Evolutionary conservation across 2,329 filamentous ascomycete genomes (phyloP), one percentile per base, ranked within the genome.

Genomic region (Fusarium acutatum): DNA sequence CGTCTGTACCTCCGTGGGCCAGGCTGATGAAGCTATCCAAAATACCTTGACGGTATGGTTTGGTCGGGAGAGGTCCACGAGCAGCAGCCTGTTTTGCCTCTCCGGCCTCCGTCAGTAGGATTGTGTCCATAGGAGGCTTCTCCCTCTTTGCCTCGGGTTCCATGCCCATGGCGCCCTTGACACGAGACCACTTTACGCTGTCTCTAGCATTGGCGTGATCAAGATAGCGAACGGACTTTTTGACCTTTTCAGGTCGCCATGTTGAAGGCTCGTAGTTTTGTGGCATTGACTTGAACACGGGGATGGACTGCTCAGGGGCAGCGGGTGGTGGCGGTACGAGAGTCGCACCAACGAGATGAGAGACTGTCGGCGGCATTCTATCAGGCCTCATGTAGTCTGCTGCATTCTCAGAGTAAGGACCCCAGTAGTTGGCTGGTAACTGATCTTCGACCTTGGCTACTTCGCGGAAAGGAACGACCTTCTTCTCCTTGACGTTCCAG

Each of bases 191-290:
- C 22, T 43, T 56, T 4, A 56, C 52, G 15, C 37, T 56, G 35
- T 56, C 52, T 56, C 52, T 43, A 12, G 52, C 37, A 8, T 43
- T 56, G 7, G 52, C 26, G 0, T 56, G 52, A 32, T 56, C 52
- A 3, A 43, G 52, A 15, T 43, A 56, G 15, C 52, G 52, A 43
- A 56, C 52, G 0, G 3, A 5, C 17, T 54, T 17, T 7, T 8
- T 14, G 9, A 26, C 6, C 14, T 53, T 37, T 8, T 26, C 2
- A 1, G 52, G 52, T 11, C 7, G 0, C 52, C 52, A 54, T n/a
- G 3, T 18, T 1, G 52, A 17, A 18, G 49, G 15, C 5, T 3
- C 0, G 14, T 40, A 17, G 24, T 22, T 6, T 11, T n/a, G 0
- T 41, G 26, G 35, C 52, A 32, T 56, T 4, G 52, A 56, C 6